These are phyloP conservation scores for Diaporthe citriasiana DNA, from an alignment of 2,329 filamentous ascomycete genomes.

Conservation along the genomic window DNA sequence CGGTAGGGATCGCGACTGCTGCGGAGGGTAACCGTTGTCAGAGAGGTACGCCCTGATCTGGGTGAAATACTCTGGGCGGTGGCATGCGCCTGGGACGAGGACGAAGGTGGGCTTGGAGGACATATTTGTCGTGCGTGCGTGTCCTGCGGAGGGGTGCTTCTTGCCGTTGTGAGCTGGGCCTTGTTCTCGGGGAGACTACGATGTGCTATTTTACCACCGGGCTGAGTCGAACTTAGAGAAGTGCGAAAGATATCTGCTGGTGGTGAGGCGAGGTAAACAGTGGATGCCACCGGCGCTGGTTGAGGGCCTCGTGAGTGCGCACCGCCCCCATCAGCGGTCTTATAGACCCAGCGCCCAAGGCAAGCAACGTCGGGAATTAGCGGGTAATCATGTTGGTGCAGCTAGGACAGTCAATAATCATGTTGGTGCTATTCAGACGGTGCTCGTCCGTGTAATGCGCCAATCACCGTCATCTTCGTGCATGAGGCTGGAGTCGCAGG, in stretches of 20 bases:
- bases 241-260: background rate
- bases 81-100: slow-evolving; percentile 16
- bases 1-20: slow-evolving; percentile 50
- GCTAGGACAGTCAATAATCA: background rate
- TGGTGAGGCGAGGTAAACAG: background rate
- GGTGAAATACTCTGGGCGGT: background rate
- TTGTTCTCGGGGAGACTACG: background rate
- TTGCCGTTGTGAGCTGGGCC: background rate
- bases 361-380: background rate
- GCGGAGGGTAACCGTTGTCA: slow-evolving; percentile 50
- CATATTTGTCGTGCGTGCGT: background rate
- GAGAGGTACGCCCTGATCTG: slow-evolving; percentile 45
- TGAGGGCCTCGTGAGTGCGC: background rate
- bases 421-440: background rate
- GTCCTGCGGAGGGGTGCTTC: background rate
- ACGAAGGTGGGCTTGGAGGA: slow-evolving; percentile 8
- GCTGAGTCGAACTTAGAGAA: background rate
- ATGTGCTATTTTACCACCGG: background rate
- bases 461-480: background rate
- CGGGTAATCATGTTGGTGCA: background rate
- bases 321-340: background rate
- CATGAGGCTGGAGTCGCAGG: background rate
- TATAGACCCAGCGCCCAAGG: background rate
- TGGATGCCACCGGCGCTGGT: background rate
- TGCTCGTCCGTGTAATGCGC: background rate